Conservation (phyloP, 768 basidiomycete species). For the Lactarius hengduanensis region DNA sequence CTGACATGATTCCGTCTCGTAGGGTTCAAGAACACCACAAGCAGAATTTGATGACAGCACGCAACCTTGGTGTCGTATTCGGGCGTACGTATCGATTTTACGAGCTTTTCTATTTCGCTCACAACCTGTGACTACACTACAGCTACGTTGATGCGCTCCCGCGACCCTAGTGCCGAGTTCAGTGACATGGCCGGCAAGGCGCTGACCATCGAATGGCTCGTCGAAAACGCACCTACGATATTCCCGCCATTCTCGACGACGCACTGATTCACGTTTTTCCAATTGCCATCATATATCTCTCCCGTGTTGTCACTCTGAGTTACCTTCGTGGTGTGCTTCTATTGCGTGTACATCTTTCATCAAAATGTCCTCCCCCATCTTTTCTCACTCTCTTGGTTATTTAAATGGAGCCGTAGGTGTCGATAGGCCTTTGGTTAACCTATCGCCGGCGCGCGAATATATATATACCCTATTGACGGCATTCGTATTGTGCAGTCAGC, state of each 20-base stretch:
- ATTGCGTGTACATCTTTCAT: slow-evolving; percentile 11
- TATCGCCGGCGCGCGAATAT: slow-evolving; percentile 10
- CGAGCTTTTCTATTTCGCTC: background rate
- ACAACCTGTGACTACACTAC: slow-evolving; percentile 38
- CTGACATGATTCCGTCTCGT: slow-evolving; percentile 14
- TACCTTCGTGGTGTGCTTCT: slow-evolving; percentile 18
- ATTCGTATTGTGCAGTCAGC: background rate
- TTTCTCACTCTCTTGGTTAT: background rate
- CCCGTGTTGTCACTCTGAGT: slow-evolving; percentile 13
- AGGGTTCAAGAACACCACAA: slow-evolving; percentile 65
- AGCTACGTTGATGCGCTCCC: slow-evolving; percentile 95
- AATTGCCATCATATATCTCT: slow-evolving; percentile 20
- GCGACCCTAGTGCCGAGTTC: slow-evolving; percentile 85
- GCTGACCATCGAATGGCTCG: slow-evolving; percentile 88
- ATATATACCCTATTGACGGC: slow-evolving; percentile 6
- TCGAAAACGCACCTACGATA: slow-evolving; percentile 76
- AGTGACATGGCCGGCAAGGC: slow-evolving; percentile 98
- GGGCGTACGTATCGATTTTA: slow-evolving; percentile 69
- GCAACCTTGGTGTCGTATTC: slow-evolving; percentile 96
- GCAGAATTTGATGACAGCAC: slow-evolving; percentile 88
- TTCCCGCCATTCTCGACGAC: slow-evolving; percentile 34
- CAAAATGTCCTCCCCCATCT: background rate
- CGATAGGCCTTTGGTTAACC: slow-evolving; percentile 10
- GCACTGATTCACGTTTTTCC: slow-evolving; percentile 3
- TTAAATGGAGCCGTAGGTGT: background rate